These are phyloP conservation scores for Colletotrichum musicola DNA, from an alignment of 2,329 filamentous ascomycete species.

Conservation along the genomic window DNA sequence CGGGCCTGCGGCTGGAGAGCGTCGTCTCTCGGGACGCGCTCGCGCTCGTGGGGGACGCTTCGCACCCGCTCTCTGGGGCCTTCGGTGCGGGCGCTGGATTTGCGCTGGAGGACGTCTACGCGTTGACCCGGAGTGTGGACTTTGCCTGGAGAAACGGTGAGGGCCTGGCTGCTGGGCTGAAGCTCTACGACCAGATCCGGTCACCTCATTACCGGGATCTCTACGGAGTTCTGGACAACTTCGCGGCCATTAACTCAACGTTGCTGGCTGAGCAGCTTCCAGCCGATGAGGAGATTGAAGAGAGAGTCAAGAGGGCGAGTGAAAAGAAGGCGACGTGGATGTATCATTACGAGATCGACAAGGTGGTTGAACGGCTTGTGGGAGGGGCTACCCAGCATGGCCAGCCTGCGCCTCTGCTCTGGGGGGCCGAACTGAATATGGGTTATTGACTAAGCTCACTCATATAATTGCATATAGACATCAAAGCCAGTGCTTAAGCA, in stretches of 20 bases:
- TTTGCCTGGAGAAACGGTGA: constrained; percentile 41
- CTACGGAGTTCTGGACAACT: constrained; percentile 45
- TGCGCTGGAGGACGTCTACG: constrained; percentile 50
- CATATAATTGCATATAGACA: not conserved
- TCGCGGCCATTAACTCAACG: constrained; percentile 38
- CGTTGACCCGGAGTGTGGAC: constrained; percentile 42
- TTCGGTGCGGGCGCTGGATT: constrained; percentile 55
- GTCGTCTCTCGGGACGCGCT: constrained; percentile 45
- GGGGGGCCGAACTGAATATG: not conserved
- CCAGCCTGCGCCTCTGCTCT: constrained; percentile 16
- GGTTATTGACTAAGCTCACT: not conserved
- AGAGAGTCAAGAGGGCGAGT: constrained; percentile 40
- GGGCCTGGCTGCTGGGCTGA: constrained; percentile 41
- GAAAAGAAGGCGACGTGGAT: constrained; percentile 44
- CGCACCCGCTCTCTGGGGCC: constrained; percentile 64
- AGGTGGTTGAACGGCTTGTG: constrained; percentile 18
- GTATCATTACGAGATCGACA: constrained; percentile 44
- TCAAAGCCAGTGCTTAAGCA: too few species aligned
- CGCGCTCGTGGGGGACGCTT: constrained; percentile 67
- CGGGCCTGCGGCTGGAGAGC: constrained; percentile 45
- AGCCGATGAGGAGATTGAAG: constrained; percentile 44
- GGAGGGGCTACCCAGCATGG: not conserved
- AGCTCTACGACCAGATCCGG: constrained; percentile 45
- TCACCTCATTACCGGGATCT: constrained; percentile 47
- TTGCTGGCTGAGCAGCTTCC: constrained; percentile 39